A percentile compares a stretch with the other conserved stretches of the same genome.
Evolutionary conservation across 2,329 filamentous ascomycete genomes (phyloP).

Genomic region (Leptographium galeiforme): DNA sequence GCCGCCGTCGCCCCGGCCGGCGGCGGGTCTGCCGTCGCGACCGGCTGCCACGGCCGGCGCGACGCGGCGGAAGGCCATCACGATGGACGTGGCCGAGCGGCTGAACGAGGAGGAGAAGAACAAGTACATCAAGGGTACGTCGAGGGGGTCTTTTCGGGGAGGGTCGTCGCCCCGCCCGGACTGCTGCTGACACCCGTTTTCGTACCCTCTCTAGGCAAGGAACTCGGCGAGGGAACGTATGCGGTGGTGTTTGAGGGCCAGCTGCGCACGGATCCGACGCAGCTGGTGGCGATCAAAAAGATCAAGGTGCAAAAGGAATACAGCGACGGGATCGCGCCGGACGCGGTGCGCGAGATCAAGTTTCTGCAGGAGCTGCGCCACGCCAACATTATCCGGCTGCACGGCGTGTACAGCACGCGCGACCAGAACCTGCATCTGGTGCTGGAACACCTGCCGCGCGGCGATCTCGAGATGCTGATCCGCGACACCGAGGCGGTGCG

Average conservation of each 20-base stretch:
- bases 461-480: constrained; percentile 89
- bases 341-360: constrained; percentile 91
- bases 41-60: constrained; percentile 8
- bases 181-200: not conserved
- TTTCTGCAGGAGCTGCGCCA: constrained; percentile 89
- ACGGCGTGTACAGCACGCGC: constrained; percentile 89
- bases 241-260: constrained; percentile 89
- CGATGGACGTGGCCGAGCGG: constrained; percentile 58
- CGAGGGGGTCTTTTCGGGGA: too few species aligned
- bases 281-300: constrained; percentile 83
- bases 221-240: constrained; percentile 93
- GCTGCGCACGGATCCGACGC: constrained; percentile 55
- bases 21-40: constrained; percentile 3
- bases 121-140: constrained; percentile 57
- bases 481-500: constrained; percentile 65
- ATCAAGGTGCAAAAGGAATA: constrained; percentile 80
- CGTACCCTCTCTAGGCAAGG: constrained; percentile 48
- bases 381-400: constrained; percentile 86
- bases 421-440: constrained; percentile 95
- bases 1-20: constrained; percentile 1
- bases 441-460: constrained; percentile 83
- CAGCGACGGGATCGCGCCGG: constrained; percentile 82
- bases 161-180: too few species aligned
- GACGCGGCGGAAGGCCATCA: constrained; percentile 17
- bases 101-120: constrained; percentile 69